These are phyloP conservation scores for Lepidium didymum DNA, from an alignment of 345 rosid species.

Conservation along the genomic window DNA sequence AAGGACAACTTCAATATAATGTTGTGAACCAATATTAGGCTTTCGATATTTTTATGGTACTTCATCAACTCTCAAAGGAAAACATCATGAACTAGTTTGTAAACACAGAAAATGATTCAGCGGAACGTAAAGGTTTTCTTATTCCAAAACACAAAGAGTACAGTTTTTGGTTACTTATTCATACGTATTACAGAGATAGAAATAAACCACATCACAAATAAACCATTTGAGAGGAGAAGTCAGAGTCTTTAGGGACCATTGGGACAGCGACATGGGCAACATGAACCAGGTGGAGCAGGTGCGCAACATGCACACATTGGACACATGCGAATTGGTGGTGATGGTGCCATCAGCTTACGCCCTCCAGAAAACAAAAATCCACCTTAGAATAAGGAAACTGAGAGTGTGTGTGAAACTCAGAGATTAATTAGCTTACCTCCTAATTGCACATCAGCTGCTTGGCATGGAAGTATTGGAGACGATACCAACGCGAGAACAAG, in stretches of 20 bases:
- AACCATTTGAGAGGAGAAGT: background rate
- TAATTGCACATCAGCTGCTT: slow-evolving; percentile 11
- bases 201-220: background rate
- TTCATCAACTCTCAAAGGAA: background rate
- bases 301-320: slow-evolving; percentile 28
- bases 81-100: background rate
- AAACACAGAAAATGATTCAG: background rate
- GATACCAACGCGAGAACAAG: slow-evolving; percentile 13
- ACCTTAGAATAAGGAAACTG: background rate
- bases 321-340: slow-evolving; percentile 28
- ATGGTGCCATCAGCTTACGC: slow-evolving; percentile 25
- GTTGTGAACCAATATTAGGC: background rate
- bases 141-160: background rate
- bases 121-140: background rate
- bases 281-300: slow-evolving; percentile 19
- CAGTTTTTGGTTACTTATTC: background rate
- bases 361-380: background rate
- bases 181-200: background rate
- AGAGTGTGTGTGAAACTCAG: background rate
- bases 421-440: slow-evolving; percentile 9
- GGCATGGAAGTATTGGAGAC: slow-evolving; percentile 16
- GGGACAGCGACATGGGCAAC: slow-evolving; percentile 28
- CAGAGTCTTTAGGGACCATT: slow-evolving; percentile 2
- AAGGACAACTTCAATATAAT: background rate
- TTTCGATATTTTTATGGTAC: background rate